Evolutionary conservation across 1,284 basidiomycete genomes (phyloP).

Genomic region (Ustilago xerochloae): DNA sequence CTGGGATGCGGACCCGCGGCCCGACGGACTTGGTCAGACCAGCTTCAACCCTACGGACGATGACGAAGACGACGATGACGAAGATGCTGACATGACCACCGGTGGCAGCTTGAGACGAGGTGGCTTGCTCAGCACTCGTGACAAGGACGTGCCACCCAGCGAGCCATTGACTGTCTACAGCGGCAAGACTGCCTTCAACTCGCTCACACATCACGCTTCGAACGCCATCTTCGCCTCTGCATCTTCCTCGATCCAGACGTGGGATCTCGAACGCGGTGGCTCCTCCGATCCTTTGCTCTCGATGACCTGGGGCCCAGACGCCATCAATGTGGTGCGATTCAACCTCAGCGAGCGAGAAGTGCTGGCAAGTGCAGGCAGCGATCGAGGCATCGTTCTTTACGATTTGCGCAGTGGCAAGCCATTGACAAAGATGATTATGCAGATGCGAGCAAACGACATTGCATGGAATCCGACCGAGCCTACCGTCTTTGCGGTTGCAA

Average conservation of each 20-base stretch:
- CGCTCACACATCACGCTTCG: constrained; percentile 90
- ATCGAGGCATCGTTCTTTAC: constrained; percentile 94
- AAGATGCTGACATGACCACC: constrained; percentile 50
- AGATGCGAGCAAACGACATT: constrained; percentile 78
- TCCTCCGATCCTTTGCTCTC: constrained; percentile 73
- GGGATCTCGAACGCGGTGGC: constrained; percentile 88
- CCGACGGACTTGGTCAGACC: constrained; percentile 67
- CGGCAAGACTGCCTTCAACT: constrained; percentile 72
- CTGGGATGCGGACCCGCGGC: constrained; percentile 75
- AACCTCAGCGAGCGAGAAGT: constrained; percentile 93
- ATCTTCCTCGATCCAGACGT: constrained; percentile 91
- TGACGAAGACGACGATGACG: constrained; percentile 65
- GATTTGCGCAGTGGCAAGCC: constrained; percentile 96
- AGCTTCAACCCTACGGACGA: constrained; percentile 51
- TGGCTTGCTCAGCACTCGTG: constrained; percentile 57
- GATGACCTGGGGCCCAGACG: constrained; percentile 75
- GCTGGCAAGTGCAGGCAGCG: constrained; percentile 90
- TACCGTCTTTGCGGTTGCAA: constrained; percentile 88
- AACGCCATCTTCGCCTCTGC: constrained; percentile 92
- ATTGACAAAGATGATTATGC: constrained; percentile 88
- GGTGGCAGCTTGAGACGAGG: constrained; percentile 51
- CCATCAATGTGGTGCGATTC: constrained; percentile 86
- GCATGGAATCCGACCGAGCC: constrained; percentile 97
- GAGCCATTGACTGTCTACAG: constrained; percentile 64
- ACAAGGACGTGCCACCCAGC: constrained; percentile 45